Base-by-base conservation (phyloP, 805 yeast species). In the Pichia cabralensis region DNA sequence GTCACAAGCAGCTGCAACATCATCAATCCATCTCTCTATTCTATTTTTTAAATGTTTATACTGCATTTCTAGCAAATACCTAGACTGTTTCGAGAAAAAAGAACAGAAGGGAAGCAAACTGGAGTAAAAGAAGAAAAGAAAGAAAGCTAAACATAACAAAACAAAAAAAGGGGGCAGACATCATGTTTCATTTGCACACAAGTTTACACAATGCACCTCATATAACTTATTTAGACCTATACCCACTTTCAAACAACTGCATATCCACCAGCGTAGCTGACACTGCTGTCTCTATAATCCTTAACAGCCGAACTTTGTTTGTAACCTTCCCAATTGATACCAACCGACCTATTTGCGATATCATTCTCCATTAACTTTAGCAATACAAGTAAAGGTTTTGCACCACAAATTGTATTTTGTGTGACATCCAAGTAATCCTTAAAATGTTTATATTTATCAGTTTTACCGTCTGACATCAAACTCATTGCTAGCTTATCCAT, bases 391-490 rank as follows among this genome's bases (percentile, higher is more conserved):
- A 92, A 64, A 0, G 97, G 96, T 40, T 74, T 76, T 39, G 86
- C 81, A 1, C 98, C 98, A 57, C 98, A 92, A 13, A 92, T 80
- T 0, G 98, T 92, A 58, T 89, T 88, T 1, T 80, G 84, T 0
- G 97, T 84, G 1, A 43, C 45, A 6, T 59, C 57, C 5, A 92
- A 71, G 50, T 92, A 92, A 19, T 65, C 53, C 34, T 64, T 66
- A 84, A 95, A 92, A 7, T 58, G 57, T 1, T 50, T 47, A 35
- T 76, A 71, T 3, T 73, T 62, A n/a, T n/a, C n/a, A n/a, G n/a
- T n/a, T n/a, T n/a, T n/a, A 3, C 85, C 88, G 1, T 48, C 48
- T 0, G 75, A 55, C 0, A 80, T 63, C 3, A 78, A 58, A 8
- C 63, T 56, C 85, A 85, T 82, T 1, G 81, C 97, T 22, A 53